Conservation (phyloP, 1,284 basidiomycete species). For the Peniophora sp. region DNA sequence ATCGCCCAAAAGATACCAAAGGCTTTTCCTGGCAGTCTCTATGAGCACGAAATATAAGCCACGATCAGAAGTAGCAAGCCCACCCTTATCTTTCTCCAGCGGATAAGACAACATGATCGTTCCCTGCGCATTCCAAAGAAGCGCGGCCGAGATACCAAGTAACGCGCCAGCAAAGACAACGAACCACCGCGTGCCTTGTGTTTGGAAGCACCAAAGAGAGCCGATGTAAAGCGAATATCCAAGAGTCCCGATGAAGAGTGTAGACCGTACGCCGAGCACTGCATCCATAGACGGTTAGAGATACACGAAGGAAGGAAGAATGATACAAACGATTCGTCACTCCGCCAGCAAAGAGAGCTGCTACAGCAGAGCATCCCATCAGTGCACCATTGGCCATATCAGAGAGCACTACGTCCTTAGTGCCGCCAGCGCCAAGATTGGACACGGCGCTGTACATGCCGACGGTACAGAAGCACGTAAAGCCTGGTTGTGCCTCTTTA, state of each 20-base stretch:
- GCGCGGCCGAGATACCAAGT: slow-evolving; percentile 49
- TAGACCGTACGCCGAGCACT: slow-evolving; percentile 39
- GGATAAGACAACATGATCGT: slow-evolving; percentile 46
- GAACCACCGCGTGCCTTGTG: slow-evolving; percentile 31
- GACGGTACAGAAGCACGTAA: slow-evolving; percentile 29
- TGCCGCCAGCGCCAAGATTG: slow-evolving; percentile 39
- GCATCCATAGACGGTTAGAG: neutral
- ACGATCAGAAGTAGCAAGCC: no score
- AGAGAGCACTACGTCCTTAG: slow-evolving; percentile 30
- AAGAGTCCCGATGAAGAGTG: slow-evolving; percentile 38
- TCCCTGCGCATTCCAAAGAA: slow-evolving; percentile 53
- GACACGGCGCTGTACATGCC: slow-evolving; percentile 47
- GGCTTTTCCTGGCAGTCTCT: slow-evolving; percentile 10
- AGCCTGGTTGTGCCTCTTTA: no score
- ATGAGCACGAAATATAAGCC: no score
- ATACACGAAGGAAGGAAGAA: neutral
- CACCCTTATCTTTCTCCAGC: slow-evolving; percentile 22
- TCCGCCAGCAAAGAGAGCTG: slow-evolving; percentile 38
- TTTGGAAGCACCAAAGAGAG: slow-evolving; percentile 30
- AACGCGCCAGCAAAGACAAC: slow-evolving; percentile 48
- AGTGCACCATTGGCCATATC: slow-evolving; percentile 35
- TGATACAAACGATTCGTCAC: slow-evolving; percentile 35
- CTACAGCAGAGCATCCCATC: slow-evolving; percentile 35
- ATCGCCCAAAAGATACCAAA: slow-evolving; percentile 47
- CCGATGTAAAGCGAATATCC: slow-evolving; percentile 45